These are phyloP conservation scores for Chloranthus sessilifolius DNA, from an alignment of 164 flowering plant genomes.

Conservation along the genomic window DNA sequence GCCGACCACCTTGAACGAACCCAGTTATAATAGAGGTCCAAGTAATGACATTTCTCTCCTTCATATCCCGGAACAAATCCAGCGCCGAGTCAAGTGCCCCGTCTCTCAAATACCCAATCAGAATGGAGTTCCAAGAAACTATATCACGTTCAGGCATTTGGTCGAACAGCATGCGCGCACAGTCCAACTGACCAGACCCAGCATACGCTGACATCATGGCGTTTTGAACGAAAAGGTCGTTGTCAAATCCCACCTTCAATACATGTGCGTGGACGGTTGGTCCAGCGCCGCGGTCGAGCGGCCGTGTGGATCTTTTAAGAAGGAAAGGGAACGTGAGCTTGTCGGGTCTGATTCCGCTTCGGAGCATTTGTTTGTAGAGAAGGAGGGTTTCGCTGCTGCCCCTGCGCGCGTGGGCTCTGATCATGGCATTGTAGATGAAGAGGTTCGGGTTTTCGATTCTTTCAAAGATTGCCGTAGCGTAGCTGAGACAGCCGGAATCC, in stretches of 20 bases:
- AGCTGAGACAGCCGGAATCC: constrained; percentile 26
- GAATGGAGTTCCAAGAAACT: constrained; percentile 74
- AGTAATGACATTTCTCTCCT: constrained; percentile 17
- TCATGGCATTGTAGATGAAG: constrained; percentile 50
- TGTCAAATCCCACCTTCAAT: constrained; percentile 34
- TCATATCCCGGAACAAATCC: constrained; percentile 44
- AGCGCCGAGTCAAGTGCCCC: constrained; percentile 50
- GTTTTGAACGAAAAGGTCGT: constrained; percentile 44
- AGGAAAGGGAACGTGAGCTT: constrained; percentile 62
- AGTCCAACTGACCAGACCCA: constrained; percentile 22
- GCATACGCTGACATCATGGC: constrained; percentile 38
- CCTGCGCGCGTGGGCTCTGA: constrained; percentile 41
- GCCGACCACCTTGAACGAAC: constrained; percentile 19
- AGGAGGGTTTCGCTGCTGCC: constrained; percentile 15
- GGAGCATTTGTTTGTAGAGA: constrained; percentile 51
- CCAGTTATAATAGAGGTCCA: constrained; percentile 28
- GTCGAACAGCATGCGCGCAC: constrained; percentile 49
- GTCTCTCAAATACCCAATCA: constrained; percentile 57
- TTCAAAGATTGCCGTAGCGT: constrained; percentile 43
- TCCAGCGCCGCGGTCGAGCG: constrained; percentile 27
- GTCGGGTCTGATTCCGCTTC: constrained; percentile 40
- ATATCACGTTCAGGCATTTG: constrained; percentile 50
- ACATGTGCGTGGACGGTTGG: constrained; percentile 39
- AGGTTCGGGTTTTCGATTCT: constrained; percentile 26
- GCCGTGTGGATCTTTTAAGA: constrained; percentile 43